phyloP scores from a whole-genome alignment of 768 basidiomycete genomes.

The Ephemerocybe angulata region DNA sequence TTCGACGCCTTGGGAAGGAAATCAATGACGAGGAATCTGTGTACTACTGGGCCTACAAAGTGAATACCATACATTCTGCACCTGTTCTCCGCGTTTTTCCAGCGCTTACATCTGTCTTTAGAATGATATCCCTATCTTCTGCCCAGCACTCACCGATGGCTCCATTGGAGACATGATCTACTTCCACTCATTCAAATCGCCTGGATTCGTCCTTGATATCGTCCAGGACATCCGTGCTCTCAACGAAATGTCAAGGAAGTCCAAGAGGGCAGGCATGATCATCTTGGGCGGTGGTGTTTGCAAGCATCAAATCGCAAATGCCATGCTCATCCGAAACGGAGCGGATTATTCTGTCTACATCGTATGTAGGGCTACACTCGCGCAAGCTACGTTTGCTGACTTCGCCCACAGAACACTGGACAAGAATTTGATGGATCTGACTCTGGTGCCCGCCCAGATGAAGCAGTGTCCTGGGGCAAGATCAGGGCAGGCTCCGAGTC shows the following conservation, averaged over 20 bases:
- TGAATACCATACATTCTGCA: constrained; percentile 36
- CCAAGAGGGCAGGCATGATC: constrained; percentile 96
- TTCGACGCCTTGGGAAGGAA: constrained; percentile 91
- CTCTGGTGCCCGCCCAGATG: constrained; percentile 94
- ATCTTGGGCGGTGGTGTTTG: constrained; percentile 97
- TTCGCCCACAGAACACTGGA: constrained; percentile 81
- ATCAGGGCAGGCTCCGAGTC: constrained; percentile 82
- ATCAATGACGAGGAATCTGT: constrained; percentile 96
- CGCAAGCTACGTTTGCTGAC: background rate
- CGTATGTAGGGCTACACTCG: constrained; percentile 38
- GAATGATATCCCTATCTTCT: constrained; percentile 99
- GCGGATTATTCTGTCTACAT: constrained; percentile 98
- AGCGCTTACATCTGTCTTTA: constrained; percentile 33
- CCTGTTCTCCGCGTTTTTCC: constrained; percentile 12
- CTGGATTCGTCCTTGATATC: constrained; percentile 86
- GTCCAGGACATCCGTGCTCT: constrained; percentile 89
- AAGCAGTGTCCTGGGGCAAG: constrained; percentile 98
- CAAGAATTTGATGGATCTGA: constrained; percentile 99
- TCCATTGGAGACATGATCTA: constrained; percentile 99
- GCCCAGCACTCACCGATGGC: constrained; percentile 96
- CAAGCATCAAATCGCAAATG: constrained; percentile 99
- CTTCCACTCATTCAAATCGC: constrained; percentile 91
- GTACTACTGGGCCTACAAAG: constrained; percentile 99
- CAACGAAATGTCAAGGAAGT: constrained; percentile 84
- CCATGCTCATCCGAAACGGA: constrained; percentile 97